Percentiles rank a stretch among this genome's conserved stretches.
phyloP scores from a whole-genome alignment of 257 asterid genomes.

The Henckelia pumila region DNA sequence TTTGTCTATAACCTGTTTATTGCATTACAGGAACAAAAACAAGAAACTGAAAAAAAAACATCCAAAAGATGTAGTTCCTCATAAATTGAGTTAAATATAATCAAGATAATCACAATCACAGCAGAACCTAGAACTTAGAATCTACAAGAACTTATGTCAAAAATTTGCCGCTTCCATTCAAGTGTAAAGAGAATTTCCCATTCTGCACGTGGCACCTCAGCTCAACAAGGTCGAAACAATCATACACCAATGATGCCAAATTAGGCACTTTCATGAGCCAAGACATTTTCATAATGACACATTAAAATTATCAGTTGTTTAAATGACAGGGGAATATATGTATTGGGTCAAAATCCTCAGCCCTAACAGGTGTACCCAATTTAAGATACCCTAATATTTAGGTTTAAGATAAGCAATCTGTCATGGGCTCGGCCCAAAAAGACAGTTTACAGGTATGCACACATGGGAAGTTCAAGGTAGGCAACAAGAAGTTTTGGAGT shows the following conservation, averaged over 20 bases:
- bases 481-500: no score
- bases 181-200: constrained; percentile 8
- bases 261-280: neutral
- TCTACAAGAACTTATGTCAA: constrained; percentile 1
- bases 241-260: neutral
- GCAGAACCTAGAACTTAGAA: constrained; percentile 12
- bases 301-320: no score
- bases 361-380: neutral
- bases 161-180: no score
- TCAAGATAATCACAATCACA: constrained; percentile 5
- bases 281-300: neutral
- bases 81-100: constrained; percentile 4
- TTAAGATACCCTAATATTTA: neutral
- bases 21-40: constrained; percentile 13
- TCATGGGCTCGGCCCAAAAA: no score
- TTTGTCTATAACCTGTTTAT: constrained; percentile 81
- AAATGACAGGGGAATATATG: neutral
- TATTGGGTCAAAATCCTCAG: constrained; percentile 9
- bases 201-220: constrained; percentile 17
- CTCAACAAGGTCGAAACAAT: neutral
- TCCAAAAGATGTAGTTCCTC: neutral
- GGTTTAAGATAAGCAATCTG: neutral
- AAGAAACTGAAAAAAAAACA: neutral
- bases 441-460: no score
- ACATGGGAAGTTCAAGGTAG: no score